Percentiles rank a stretch among this genome's conserved stretches.
Evolutionary conservation across 2,329 filamentous ascomycete genomes (phyloP).

Genomic region (Pseudogymnoascus sp.): DNA sequence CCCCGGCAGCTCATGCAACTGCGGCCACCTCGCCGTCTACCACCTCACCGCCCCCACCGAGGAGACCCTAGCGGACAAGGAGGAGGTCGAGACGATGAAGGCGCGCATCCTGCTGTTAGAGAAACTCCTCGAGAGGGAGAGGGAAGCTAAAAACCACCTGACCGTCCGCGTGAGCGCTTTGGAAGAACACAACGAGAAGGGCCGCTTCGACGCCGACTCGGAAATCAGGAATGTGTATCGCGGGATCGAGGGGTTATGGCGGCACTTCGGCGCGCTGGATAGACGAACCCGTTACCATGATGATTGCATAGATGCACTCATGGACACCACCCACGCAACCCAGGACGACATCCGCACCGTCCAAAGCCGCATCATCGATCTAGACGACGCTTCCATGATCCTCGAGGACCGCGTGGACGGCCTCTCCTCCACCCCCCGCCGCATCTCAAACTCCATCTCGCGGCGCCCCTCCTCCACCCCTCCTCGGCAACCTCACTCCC

Average conservation of each 20-base stretch:
- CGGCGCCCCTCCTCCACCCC: constrained; percentile 25
- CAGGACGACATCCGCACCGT: constrained; percentile 23
- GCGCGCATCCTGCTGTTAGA: constrained; percentile 38
- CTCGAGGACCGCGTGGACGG: constrained; percentile 26
- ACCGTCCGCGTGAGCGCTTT: constrained; percentile 30
- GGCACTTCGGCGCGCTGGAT: constrained; percentile 39
- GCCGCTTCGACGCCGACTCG: constrained; percentile 40
- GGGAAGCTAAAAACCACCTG: constrained; percentile 21
- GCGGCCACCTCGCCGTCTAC: constrained; percentile 52
- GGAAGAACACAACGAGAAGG: constrained; percentile 47
- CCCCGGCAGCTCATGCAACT: constrained; percentile 47
- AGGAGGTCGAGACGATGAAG: constrained; percentile 41
- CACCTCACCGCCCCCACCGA: constrained; percentile 38
- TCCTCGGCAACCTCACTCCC: constrained; percentile 12
- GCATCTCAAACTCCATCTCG: constrained; percentile 16
- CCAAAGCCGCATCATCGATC: constrained; percentile 24
- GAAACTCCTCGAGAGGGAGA: constrained; percentile 33
- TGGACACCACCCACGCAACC: constrained; percentile 30
- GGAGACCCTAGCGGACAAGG: constrained; percentile 35
- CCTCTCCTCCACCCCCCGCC: constrained; percentile 16
- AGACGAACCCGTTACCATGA: constrained; percentile 43
- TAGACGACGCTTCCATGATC: constrained; percentile 28
- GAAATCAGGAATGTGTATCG: constrained; percentile 47
- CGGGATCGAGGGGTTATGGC: constrained; percentile 45
- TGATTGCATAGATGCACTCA: constrained; percentile 44